Evolutionary conservation across 225 moss, liverwort and hornwort genomes (phyloP).

Genomic region (Polytrichum formosum): DNA sequence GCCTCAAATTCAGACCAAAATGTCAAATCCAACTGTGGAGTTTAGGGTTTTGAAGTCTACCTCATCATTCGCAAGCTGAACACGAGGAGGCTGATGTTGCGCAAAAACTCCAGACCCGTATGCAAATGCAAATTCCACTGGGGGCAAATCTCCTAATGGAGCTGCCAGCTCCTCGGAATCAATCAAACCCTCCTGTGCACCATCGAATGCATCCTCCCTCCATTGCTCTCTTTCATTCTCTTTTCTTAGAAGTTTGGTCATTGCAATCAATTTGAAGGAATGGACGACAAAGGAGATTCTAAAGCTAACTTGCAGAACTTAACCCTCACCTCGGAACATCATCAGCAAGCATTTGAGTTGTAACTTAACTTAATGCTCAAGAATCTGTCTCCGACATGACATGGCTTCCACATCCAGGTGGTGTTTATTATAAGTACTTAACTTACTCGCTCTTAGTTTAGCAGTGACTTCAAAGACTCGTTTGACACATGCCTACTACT

Average conservation of each 20-base stretch:
- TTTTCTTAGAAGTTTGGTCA: background rate
- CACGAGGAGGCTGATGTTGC: constrained; percentile 28
- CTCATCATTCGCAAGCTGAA: constrained; percentile 16
- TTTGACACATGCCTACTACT: too few species aligned
- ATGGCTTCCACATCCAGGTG: too few species aligned
- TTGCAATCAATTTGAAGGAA: background rate
- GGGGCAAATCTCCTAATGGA: constrained; percentile 70
- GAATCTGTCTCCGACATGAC: too few species aligned
- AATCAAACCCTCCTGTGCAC: background rate
- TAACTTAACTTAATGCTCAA: too few species aligned
- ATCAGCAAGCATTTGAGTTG: too few species aligned
- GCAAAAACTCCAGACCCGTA: constrained; percentile 87
- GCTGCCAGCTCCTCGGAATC: constrained; percentile 44
- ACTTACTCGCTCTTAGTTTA: too few species aligned
- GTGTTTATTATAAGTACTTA: too few species aligned
- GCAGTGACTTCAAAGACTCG: too few species aligned
- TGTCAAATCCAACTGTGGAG: background rate
- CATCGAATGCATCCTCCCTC: constrained; percentile 2
- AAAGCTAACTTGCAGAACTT: too few species aligned
- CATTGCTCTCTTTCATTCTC: background rate
- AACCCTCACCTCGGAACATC: too few species aligned
- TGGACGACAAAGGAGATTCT: too few species aligned
- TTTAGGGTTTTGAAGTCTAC: constrained; percentile 15
- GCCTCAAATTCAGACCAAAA: constrained; percentile 5
- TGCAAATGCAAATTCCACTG: constrained; percentile 75